phyloP scores from a whole-genome alignment of 202 grass and related monocot genomes.

The Zoysia matrella region DNA sequence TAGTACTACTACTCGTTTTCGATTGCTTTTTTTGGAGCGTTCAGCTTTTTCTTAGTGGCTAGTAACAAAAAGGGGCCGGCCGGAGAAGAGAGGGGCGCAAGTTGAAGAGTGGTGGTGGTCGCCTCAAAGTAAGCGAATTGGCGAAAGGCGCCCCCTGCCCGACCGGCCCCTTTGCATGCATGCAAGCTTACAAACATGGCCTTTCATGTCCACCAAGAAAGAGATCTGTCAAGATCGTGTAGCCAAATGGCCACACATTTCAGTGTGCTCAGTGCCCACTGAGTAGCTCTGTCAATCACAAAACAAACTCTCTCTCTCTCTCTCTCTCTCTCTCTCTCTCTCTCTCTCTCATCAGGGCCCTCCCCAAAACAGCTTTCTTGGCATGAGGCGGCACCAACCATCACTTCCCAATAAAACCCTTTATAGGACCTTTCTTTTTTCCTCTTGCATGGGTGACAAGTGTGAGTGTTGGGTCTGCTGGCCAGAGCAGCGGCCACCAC shows the following conservation, averaged over 20 bases:
- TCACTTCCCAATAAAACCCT: slow-evolving; percentile 63
- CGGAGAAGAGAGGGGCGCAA: slow-evolving; percentile 43
- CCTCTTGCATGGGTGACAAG: slow-evolving; percentile 57
- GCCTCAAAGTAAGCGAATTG: slow-evolving; percentile 57
- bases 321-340: neutral
- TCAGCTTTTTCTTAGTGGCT: slow-evolving; percentile 45
- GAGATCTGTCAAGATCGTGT: slow-evolving; percentile 64
- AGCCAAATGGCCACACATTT: slow-evolving; percentile 55
- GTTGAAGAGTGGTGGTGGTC: slow-evolving; percentile 37
- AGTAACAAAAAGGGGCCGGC: slow-evolving; percentile 24
- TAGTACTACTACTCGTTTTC: neutral
- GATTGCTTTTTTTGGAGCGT: slow-evolving; percentile 33
- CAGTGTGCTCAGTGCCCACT: slow-evolving; percentile 34
- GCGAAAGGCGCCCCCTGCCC: slow-evolving; percentile 41
- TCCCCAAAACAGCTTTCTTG: slow-evolving; percentile 61
- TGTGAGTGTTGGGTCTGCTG: slow-evolving; percentile 57
- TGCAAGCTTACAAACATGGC: slow-evolving; percentile 58
- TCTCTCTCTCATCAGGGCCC: slow-evolving; percentile 19
- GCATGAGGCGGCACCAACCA: slow-evolving; percentile 69
- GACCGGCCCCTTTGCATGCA: slow-evolving; percentile 45
- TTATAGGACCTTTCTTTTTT: neutral
- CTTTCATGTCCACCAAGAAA: slow-evolving; percentile 61
- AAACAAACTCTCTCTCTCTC: too few relatives aligned
- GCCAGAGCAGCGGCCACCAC: neutral
- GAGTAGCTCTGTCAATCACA: too few relatives aligned